A percentile compares a stretch with the other conserved stretches of the same genome.
These are phyloP conservation scores for Penicillium corylophilum DNA, from an alignment of 2,329 filamentous ascomycete genomes.

Conservation along the genomic window DNA sequence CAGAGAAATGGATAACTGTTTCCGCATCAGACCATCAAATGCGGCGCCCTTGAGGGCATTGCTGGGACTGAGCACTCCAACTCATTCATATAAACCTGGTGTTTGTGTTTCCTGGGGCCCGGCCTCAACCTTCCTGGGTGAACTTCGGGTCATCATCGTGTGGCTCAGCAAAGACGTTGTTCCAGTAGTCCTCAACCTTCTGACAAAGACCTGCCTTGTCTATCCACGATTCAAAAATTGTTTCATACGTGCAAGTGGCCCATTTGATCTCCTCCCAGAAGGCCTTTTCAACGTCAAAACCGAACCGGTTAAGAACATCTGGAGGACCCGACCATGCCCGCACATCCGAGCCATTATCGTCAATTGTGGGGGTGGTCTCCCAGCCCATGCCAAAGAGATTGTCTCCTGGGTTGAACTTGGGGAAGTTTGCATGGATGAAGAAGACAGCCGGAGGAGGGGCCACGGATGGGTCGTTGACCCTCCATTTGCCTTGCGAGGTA, in stretches of 20 bases:
- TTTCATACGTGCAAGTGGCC: slow-evolving; percentile 40
- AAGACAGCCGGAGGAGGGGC: slow-evolving; percentile 35
- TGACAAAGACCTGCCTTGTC: slow-evolving; percentile 32
- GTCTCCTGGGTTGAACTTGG: slow-evolving; percentile 43
- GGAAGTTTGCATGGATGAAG: slow-evolving; percentile 44
- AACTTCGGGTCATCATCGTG: slow-evolving; percentile 36
- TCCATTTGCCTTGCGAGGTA: slow-evolving; percentile 33
- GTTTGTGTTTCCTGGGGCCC: neutral
- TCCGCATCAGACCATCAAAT: neutral
- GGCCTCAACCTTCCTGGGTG: slow-evolving; percentile 19
- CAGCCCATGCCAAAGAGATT: slow-evolving; percentile 39
- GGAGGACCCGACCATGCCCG: slow-evolving; percentile 39
- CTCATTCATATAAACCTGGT: neutral
- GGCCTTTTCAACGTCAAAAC: slow-evolving; percentile 39
- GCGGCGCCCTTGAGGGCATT: neutral
- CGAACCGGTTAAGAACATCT: slow-evolving; percentile 36
- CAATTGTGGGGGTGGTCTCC: slow-evolving; percentile 39
- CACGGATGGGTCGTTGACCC: slow-evolving; percentile 32
- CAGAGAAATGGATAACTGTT: neutral
- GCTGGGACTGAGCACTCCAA: neutral
- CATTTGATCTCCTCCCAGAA: slow-evolving; percentile 45
- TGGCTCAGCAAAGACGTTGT: slow-evolving; percentile 34
- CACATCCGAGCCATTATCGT: slow-evolving; percentile 35
- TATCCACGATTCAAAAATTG: slow-evolving; percentile 35
- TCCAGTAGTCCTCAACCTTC: slow-evolving; percentile 35